A percentile compares a stretch with the other conserved stretches of the same genome.
These are phyloP conservation scores for Lignosus rhinocerotis DNA, from an alignment of 1,284 basidiomycete species.

Conservation along the genomic window DNA sequence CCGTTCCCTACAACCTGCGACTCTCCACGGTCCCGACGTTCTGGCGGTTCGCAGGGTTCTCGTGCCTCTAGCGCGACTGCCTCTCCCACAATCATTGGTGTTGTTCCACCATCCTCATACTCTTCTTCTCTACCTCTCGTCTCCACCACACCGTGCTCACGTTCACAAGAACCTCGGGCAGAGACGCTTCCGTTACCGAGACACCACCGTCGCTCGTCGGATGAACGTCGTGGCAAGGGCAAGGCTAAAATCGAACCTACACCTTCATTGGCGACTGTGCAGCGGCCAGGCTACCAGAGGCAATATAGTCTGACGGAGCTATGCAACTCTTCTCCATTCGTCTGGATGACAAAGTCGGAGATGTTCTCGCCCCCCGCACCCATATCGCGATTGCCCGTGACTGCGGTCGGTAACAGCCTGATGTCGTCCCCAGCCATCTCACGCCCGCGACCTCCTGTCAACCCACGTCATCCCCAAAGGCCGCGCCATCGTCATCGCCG, in stretches of 20 bases:
- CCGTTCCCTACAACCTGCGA: conserved; percentile 20
- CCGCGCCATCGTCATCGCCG: background rate
- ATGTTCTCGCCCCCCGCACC: conserved; percentile 19
- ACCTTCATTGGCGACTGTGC: conserved; percentile 12
- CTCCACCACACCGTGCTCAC: background rate
- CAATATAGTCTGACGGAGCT: conserved; percentile 32
- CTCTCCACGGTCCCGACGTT: conserved; percentile 7
- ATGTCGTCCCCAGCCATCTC: conserved; percentile 4
- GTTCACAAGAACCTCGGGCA: background rate
- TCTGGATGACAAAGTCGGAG: conserved; percentile 26
- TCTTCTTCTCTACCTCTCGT: background rate
- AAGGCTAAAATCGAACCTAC: background rate
- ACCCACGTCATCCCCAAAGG: background rate
- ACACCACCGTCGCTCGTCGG: background rate
- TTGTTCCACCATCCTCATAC: background rate
- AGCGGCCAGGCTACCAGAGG: conserved; percentile 3
- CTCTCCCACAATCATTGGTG: conserved; percentile 7
- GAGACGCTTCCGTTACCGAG: background rate
- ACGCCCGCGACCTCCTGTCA: background rate
- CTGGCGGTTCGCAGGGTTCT: conserved; percentile 3
- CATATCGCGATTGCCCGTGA: conserved; percentile 9
- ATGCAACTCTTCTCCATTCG: conserved; percentile 24
- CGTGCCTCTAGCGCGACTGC: conserved; percentile 17
- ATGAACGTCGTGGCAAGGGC: background rate
- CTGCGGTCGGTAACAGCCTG: background rate